Conservation (phyloP, 805 yeast species). For the Komagataella mondaviorum region DNA sequence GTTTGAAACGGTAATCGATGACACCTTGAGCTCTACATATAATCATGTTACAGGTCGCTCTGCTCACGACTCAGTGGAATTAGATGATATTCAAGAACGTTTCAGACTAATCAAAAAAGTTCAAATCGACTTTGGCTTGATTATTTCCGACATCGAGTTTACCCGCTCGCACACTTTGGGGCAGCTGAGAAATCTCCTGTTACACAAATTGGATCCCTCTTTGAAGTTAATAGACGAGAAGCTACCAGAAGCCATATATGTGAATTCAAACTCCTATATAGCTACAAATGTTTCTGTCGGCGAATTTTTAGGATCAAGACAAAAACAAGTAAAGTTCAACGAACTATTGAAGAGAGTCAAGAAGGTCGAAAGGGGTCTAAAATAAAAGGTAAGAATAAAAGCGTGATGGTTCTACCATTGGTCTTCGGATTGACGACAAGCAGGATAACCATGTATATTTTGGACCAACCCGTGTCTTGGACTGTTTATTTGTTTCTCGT, state of each 20-base stretch:
- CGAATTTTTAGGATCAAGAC: conserved; percentile 30
- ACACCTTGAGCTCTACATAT: neutral
- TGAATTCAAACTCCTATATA: conserved; percentile 38
- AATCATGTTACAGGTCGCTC: neutral
- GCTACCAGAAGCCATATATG: conserved; percentile 63
- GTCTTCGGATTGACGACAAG: too few relatives aligned
- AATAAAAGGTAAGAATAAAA: neutral
- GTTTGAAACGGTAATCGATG: neutral
- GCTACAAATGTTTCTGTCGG: conserved; percentile 46
- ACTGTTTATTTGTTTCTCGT: conserved; percentile 19
- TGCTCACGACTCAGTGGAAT: conserved; percentile 2
- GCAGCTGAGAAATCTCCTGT: conserved; percentile 24
- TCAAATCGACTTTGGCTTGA: conserved; percentile 33
- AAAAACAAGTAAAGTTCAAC: conserved; percentile 30
- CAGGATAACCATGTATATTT: neutral
- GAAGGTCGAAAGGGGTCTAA: conserved; percentile 9
- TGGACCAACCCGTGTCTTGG: neutral
- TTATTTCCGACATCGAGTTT: conserved; percentile 38
- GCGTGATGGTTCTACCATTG: too few relatives aligned
- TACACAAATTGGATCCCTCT: conserved; percentile 20
- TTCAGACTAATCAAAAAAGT: conserved; percentile 35
- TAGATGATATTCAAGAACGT: conserved; percentile 32
- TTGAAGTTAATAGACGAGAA: conserved; percentile 38
- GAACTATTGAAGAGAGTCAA: conserved; percentile 26
- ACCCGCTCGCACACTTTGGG: conserved; percentile 24